Evolutionary conservation across 208 protist genomes (phyloP), one percentile per base, ranked within the genome.

Genomic region (Wallacemonas sp.): DNA sequence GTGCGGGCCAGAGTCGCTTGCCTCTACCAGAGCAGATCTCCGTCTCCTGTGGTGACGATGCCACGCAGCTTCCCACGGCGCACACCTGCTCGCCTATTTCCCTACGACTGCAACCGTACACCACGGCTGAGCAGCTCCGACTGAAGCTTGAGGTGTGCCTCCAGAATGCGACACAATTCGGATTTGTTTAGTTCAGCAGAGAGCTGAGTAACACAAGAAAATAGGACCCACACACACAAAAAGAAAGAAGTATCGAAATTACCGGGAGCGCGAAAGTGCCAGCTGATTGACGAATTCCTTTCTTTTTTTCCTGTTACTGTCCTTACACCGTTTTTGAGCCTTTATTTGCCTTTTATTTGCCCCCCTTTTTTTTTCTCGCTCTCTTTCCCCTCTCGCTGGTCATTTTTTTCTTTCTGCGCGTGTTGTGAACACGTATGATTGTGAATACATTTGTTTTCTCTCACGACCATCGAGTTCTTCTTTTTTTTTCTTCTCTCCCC

Each of bases 31-130:
- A 96, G 49, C 82, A 81, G 68, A 80, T 96, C 30, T 63, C 84
- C 30, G 91, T 96, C 26, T 77, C 69, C 30, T 91, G 83, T 61
- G 91, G 91, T 21, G 91, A 96, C 62, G 82, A 96, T 60, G 70
- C 82, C 1, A 55, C 66, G 3, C 76, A 76, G 22, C 63, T 94
- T 31, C 91, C 91, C 15, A 94, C 91, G 1, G 83, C 91, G 19
- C 91, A 96, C 79, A 96, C 91, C 11, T 96, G 91, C 75, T 91
- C 82, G 21, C 91, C 91, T 17, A 94, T 94, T 39, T 94, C 91
- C 8, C 64, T 96, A 26, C 76, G 76, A 11, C 75, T 96, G 55
- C 91, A 94, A 64, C 87, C 87, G 19, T 96, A 88, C 68, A n/a
- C 59, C 1, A 77, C 67, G 0, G 72, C 65, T 17, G 72, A 61